Evolutionary conservation across 257 asterid genomes (phyloP).

Genomic region (Solanum corneliomulleri): DNA sequence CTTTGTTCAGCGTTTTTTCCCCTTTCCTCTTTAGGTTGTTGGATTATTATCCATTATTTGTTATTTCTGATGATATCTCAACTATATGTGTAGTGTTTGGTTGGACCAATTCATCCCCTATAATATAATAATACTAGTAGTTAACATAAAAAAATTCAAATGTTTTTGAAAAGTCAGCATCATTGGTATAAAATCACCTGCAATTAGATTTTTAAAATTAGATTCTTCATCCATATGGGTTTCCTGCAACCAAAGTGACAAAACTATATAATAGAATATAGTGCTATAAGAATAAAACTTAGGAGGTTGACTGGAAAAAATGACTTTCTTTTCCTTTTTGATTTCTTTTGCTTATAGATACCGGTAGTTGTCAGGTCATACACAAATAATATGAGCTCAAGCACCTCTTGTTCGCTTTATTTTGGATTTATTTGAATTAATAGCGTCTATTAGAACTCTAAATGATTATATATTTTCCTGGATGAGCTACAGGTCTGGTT

Average conservation of each 20-base stretch:
- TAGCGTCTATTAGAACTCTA: not conserved
- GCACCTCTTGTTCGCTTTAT: not conserved
- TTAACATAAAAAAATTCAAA: not conserved
- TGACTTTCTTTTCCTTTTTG: not conserved
- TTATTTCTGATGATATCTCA: not conserved
- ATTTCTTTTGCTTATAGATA: not conserved
- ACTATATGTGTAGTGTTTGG: not conserved
- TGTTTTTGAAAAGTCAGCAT: not conserved
- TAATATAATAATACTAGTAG: not conserved
- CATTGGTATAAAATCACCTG: not conserved
- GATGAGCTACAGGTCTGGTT: constrained; percentile 21
- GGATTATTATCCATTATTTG: not conserved
- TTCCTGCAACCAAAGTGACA: not conserved
- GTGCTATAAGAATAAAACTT: not conserved
- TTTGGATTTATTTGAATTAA: not conserved
- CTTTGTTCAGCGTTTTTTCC: not conserved
- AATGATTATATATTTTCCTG: not conserved
- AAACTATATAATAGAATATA: not conserved
- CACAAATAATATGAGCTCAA: not conserved
- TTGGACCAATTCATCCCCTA: not conserved
- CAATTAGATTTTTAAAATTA: not conserved
- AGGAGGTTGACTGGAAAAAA: not conserved
- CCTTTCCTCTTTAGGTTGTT: not conserved
- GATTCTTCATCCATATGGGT: not conserved
- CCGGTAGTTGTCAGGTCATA: not conserved